phyloP scores from a whole-genome alignment of 371 early-diverging fungal genomes.

The Mucor plumbeus region DNA sequence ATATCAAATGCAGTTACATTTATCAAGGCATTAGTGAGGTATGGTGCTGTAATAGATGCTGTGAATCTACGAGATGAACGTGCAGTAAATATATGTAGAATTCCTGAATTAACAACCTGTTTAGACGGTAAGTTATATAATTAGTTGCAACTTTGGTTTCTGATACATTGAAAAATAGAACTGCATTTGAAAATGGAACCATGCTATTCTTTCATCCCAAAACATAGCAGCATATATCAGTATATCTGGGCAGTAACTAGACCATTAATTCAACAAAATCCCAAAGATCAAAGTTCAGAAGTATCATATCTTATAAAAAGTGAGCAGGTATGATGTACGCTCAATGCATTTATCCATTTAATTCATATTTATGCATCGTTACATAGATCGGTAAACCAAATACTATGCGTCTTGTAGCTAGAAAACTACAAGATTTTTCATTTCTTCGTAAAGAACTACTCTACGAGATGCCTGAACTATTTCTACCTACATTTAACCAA shows the following conservation, averaged over 20 bases:
- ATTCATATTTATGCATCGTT: too few species aligned
- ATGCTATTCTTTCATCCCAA: background rate
- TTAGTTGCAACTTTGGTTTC: background rate
- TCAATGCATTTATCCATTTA: background rate
- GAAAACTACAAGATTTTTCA: slow-evolving; percentile 54
- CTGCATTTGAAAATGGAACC: background rate
- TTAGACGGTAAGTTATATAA: slow-evolving; percentile 42
- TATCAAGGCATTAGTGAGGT: slow-evolving; percentile 12
- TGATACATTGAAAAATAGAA: slow-evolving; percentile 4
- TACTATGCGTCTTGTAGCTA: slow-evolving; percentile 41
- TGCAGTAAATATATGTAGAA: slow-evolving; percentile 44
- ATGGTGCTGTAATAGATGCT: slow-evolving; percentile 14
- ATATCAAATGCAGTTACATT: background rate
- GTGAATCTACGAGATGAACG: slow-evolving; percentile 36
- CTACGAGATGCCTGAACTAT: slow-evolving; percentile 53
- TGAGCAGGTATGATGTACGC: slow-evolving; percentile 28
- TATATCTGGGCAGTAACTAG: slow-evolving; percentile 39
- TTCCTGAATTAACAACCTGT: slow-evolving; percentile 29
- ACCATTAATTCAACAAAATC: slow-evolving; percentile 30
- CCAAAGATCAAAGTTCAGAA: slow-evolving; percentile 26
- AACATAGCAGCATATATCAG: background rate
- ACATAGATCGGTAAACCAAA: slow-evolving; percentile 33
- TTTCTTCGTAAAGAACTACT: slow-evolving; percentile 48
- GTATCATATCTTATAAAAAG: slow-evolving; percentile 48
- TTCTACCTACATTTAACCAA: slow-evolving; percentile 54